Evolutionary conservation across 1,139 yeast genomes (phyloP).

Genomic region (Yamadazyma membranifaciens): DNA sequence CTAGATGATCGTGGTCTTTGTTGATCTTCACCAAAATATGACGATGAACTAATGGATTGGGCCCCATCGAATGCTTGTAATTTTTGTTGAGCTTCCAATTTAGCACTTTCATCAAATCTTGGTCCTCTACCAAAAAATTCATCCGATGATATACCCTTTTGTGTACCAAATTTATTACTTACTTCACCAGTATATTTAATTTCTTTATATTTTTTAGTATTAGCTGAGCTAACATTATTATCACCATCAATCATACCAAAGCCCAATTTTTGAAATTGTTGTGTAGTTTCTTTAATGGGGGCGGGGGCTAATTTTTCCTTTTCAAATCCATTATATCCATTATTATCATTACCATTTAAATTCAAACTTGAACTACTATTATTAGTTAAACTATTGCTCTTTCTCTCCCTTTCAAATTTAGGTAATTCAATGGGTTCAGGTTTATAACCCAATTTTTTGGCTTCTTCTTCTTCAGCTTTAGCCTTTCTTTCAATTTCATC

Average conservation of each 20-base stretch:
- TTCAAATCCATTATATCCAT: slow-evolving; percentile 11
- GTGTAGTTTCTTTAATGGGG: slow-evolving; percentile 59
- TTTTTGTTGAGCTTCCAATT: slow-evolving; percentile 75
- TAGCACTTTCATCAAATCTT: slow-evolving; percentile 72
- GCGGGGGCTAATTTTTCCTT: slow-evolving; percentile 23
- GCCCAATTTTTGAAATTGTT: slow-evolving; percentile 74
- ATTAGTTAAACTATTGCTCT: neutral
- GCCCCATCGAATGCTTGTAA: slow-evolving; percentile 83
- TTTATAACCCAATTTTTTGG: slow-evolving; percentile 69
- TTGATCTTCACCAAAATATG: slow-evolving; percentile 85
- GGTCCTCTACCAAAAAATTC: slow-evolving; percentile 88
- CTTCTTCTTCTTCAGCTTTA: slow-evolving; percentile 74
- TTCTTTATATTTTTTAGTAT: slow-evolving; percentile 44
- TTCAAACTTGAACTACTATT: slow-evolving; percentile 10
- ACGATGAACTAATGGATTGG: slow-evolving; percentile 83
- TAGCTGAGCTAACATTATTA: slow-evolving; percentile 30
- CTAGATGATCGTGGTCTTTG: slow-evolving; percentile 27
- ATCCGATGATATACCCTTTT: slow-evolving; percentile 94
- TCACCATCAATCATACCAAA: slow-evolving; percentile 73
- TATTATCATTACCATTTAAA: slow-evolving; percentile 4
- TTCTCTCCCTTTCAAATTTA: slow-evolving; percentile 7
- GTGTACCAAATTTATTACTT: slow-evolving; percentile 75
- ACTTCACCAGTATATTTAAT: slow-evolving; percentile 68
- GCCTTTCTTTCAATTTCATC: slow-evolving; percentile 91
- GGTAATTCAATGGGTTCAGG: slow-evolving; percentile 42